These are phyloP conservation scores for Fusarium albosuccineum DNA, from an alignment of 2,329 filamentous ascomycete species.

Conservation along the genomic window DNA sequence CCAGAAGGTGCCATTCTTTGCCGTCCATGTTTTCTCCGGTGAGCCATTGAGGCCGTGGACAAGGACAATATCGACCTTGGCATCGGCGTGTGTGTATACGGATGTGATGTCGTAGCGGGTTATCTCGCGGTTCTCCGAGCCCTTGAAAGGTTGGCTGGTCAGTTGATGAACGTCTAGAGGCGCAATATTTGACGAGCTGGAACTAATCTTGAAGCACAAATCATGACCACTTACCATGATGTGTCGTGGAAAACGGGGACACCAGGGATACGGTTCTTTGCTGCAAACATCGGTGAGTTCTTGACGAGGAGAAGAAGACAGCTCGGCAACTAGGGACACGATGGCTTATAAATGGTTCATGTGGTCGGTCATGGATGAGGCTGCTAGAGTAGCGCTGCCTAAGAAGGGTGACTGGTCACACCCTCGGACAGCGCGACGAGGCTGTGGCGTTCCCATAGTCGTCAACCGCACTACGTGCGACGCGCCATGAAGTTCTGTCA, in stretches of 20 bases:
- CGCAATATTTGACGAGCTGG: background rate
- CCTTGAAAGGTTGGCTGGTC: conserved; percentile 49
- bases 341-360: conserved; percentile 26
- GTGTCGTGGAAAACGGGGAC: conserved; percentile 30
- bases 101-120: conserved; percentile 69
- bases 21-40: conserved; percentile 73
- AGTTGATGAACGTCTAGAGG: conserved; percentile 2
- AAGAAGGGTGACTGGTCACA: conserved; percentile 15
- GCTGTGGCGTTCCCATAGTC: conserved; percentile 8
- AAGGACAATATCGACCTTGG: conserved; percentile 74
- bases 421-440: conserved; percentile 8
- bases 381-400: conserved; percentile 28
- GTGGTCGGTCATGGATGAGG: conserved; percentile 18
- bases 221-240: conserved; percentile 43
- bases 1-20: conserved; percentile 74
- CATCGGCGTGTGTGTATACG: conserved; percentile 70
- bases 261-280: conserved; percentile 10
- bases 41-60: conserved; percentile 79
- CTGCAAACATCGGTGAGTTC: conserved; percentile 31
- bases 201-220: background rate
- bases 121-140: conserved; percentile 49
- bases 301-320: background rate
- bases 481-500: conserved; percentile 23
- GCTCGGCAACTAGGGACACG: background rate
- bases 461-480: conserved; percentile 3